Conservation (phyloP, 176 grass and related monocot genomes). For the Oryza rufipogon region DNA sequence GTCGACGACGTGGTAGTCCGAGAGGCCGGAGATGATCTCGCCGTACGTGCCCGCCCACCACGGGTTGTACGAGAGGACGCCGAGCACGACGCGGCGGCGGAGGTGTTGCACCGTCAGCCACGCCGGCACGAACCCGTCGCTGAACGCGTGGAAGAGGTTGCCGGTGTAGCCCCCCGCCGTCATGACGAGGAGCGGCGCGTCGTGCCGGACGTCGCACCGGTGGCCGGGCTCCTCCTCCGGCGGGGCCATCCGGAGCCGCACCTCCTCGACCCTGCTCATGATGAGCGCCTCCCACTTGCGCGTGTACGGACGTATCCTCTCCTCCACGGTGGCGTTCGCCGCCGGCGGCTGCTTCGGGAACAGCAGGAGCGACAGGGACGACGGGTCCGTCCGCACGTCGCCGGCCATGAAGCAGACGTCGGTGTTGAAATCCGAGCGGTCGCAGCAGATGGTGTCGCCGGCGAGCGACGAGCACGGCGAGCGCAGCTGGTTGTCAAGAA, state of each 20-base stretch:
- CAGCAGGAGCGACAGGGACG: constrained; percentile 51
- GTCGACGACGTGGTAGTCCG: constrained; percentile 49
- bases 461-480: constrained; percentile 52
- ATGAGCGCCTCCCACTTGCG: constrained; percentile 77
- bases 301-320: constrained; percentile 64
- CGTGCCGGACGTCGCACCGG: constrained; percentile 66
- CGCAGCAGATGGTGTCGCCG: constrained; percentile 65
- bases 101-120: constrained; percentile 79
- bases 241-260: constrained; percentile 40
- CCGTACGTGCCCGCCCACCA: constrained; percentile 68
- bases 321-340: constrained; percentile 26
- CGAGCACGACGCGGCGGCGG: constrained; percentile 50
- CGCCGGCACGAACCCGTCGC: constrained; percentile 61
- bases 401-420: constrained; percentile 88
- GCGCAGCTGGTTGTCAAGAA: constrained; percentile 47
- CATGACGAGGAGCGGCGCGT: constrained; percentile 64
- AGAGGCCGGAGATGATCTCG: constrained; percentile 55
- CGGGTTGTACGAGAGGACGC: constrained; percentile 54
- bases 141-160: constrained; percentile 78
- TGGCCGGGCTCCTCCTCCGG: background rate
- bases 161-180: constrained; percentile 67
- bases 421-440: constrained; percentile 59
- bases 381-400: constrained; percentile 63
- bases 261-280: constrained; percentile 54
- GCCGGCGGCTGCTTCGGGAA: background rate